Evolutionary conservation across 345 rosid genomes (phyloP).

Genomic region (Eucalyptus marginata): DNA sequence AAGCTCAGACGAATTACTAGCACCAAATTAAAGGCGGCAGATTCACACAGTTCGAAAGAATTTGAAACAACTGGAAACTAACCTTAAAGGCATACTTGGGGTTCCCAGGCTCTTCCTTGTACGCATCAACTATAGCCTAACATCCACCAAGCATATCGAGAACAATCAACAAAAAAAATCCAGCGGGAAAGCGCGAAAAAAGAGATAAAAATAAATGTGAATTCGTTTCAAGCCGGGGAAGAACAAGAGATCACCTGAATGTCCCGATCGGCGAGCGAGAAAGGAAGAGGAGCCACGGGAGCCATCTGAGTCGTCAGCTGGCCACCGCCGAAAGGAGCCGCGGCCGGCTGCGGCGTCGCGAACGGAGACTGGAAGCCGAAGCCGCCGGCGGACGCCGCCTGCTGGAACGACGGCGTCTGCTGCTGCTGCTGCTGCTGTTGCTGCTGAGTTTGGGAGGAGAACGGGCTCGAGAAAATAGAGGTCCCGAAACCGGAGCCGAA

Average conservation of each 20-base stretch:
- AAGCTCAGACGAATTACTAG: neutral
- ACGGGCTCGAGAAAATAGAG: constrained; percentile 56
- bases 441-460: constrained; percentile 41
- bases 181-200: neutral
- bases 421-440: constrained; percentile 14
- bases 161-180: neutral
- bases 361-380: constrained; percentile 46
- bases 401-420: constrained; percentile 26
- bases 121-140: constrained; percentile 90
- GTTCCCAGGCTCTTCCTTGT: constrained; percentile 85
- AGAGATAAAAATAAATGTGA: neutral
- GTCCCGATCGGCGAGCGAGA: constrained; percentile 92
- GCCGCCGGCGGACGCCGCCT: constrained; percentile 28
- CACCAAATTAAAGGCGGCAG: neutral
- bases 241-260: constrained; percentile 36
- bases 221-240: neutral
- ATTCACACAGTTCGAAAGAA: neutral
- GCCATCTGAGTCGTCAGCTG: constrained; percentile 98
- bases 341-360: neutral
- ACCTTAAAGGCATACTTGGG: constrained; percentile 91
- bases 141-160: neutral
- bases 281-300: constrained; percentile 83
- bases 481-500: constrained; percentile 47
- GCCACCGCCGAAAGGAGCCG: constrained; percentile 36
- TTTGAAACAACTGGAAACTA: neutral